Percentiles rank a stretch among this genome's conserved stretches.
Conservation (phyloP, 495 filamentous ascomycete genomes). For the Talaromyces stipitatus region DNA sequence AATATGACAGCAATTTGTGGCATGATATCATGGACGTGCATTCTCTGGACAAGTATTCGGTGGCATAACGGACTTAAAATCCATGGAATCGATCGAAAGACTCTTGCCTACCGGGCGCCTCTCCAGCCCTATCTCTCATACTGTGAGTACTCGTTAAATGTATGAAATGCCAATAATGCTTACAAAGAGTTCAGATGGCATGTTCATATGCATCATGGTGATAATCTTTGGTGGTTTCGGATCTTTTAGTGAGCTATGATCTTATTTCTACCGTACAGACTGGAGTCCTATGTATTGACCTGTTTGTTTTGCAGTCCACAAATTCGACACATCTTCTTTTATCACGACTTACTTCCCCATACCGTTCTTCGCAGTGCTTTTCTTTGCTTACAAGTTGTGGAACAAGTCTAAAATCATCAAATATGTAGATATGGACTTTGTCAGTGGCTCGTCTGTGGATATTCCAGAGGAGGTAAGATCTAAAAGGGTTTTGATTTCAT, state of each 20-base stretch:
- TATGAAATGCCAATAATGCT: not conserved
- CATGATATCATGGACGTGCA: slow-evolving; percentile 17
- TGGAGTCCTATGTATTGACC: not conserved
- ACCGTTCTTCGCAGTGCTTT: slow-evolving; percentile 13
- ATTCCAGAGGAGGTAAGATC: slow-evolving; percentile 10
- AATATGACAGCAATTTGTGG: slow-evolving; percentile 19
- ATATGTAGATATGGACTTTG: slow-evolving; percentile 14
- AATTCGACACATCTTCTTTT: slow-evolving; percentile 12
- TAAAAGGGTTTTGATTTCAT: not conserved
- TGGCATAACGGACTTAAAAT: slow-evolving; percentile 53
- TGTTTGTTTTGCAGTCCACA: slow-evolving; percentile 8
- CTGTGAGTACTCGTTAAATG: slow-evolving; percentile 4
- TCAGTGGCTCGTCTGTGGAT: slow-evolving; percentile 13
- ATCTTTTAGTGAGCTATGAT: slow-evolving; percentile 14
- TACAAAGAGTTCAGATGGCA: slow-evolving; percentile 8
- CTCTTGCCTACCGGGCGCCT: slow-evolving; percentile 50
- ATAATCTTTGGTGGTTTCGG: slow-evolving; percentile 18
- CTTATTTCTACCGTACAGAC: not conserved
- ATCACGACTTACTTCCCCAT: slow-evolving; percentile 16
- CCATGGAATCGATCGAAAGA: slow-evolving; percentile 46
- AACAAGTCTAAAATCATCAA: slow-evolving; percentile 15
- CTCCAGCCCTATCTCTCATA: slow-evolving; percentile 45
- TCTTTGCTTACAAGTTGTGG: slow-evolving; percentile 15
- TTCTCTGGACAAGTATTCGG: slow-evolving; percentile 29
- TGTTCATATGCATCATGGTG: slow-evolving; percentile 13